Evolutionary conservation across 73 alveolate species (phyloP).

Genomic region (Durusdinium trenchii): DNA sequence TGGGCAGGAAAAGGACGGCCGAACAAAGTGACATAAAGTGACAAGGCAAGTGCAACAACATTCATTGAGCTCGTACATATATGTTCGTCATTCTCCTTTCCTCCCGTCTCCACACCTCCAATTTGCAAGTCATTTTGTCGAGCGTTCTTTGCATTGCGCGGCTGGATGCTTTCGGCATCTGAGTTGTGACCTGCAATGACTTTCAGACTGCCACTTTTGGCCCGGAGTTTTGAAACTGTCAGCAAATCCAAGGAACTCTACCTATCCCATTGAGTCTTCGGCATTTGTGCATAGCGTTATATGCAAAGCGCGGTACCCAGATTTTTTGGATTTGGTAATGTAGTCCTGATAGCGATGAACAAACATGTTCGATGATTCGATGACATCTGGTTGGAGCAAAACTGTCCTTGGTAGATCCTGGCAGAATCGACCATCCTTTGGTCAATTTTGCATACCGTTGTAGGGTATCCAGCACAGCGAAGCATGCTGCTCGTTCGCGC

Average conservation of each 20-base stretch:
- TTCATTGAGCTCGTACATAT: too few relatives aligned
- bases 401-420: constrained; percentile 69
- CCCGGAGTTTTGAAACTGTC: too few relatives aligned
- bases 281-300: constrained; percentile 78
- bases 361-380: background rate
- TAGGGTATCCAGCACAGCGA: constrained; percentile 72
- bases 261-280: background rate
- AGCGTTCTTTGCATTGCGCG: constrained; percentile 85
- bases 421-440: constrained; percentile 86
- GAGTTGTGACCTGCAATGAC: constrained; percentile 60
- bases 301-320: constrained; percentile 84
- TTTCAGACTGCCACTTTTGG: background rate
- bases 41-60: background rate
- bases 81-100: too few relatives aligned
- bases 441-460: constrained; percentile 78
- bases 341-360: constrained; percentile 42
- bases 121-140: constrained; percentile 72
- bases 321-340: constrained; percentile 85
- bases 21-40: background rate
- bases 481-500: constrained; percentile 96
- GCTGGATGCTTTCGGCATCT: constrained; percentile 92
- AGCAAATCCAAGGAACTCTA: background rate
- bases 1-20: background rate
- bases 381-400: too few relatives aligned
- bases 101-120: constrained; percentile 65